A percentile compares a stretch with the other conserved stretches of the same genome.
These are phyloP conservation scores for Hemileccinum impolitum DNA, from an alignment of 768 basidiomycete genomes.

Conservation along the genomic window DNA sequence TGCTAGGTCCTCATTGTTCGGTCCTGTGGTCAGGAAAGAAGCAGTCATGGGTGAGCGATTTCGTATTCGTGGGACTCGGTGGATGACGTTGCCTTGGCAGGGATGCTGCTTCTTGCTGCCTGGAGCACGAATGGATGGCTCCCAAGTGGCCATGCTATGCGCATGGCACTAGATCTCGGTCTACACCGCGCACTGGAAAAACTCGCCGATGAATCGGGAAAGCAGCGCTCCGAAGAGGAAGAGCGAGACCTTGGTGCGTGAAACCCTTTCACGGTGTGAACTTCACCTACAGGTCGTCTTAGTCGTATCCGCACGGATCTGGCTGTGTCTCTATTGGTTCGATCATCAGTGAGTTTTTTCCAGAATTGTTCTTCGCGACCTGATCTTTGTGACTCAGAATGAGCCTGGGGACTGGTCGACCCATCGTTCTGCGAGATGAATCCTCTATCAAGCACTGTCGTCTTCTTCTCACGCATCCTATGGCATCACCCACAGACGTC, in stretches of 20 bases:
- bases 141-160: slow-evolving; percentile 92
- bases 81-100: slow-evolving; percentile 35
- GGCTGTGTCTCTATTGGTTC: slow-evolving; percentile 95
- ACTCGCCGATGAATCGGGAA: slow-evolving; percentile 67
- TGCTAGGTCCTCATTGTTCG: slow-evolving; percentile 89
- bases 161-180: slow-evolving; percentile 93
- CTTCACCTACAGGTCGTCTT: slow-evolving; percentile 9
- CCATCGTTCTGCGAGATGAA: slow-evolving; percentile 87
- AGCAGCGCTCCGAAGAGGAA: slow-evolving; percentile 71
- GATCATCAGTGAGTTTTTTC: slow-evolving; percentile 76
- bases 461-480: slow-evolving; percentile 74
- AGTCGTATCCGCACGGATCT: slow-evolving; percentile 92
- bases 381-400: slow-evolving; percentile 48
- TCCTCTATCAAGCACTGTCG: slow-evolving; percentile 83
- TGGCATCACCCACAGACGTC: slow-evolving; percentile 89
- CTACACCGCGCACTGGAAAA: slow-evolving; percentile 91
- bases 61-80: slow-evolving; percentile 3
- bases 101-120: slow-evolving; percentile 87
- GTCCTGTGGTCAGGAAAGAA: slow-evolving; percentile 91
- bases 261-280: background rate
- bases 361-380: background rate
- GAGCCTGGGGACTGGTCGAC: slow-evolving; percentile 89
- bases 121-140: slow-evolving; percentile 97
- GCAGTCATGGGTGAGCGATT: slow-evolving; percentile 75
- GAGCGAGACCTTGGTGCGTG: slow-evolving; percentile 79